Evolutionary conservation across 352 stramenopile genomes (phyloP).

Genomic region (Globisporangium middletonii): DNA sequence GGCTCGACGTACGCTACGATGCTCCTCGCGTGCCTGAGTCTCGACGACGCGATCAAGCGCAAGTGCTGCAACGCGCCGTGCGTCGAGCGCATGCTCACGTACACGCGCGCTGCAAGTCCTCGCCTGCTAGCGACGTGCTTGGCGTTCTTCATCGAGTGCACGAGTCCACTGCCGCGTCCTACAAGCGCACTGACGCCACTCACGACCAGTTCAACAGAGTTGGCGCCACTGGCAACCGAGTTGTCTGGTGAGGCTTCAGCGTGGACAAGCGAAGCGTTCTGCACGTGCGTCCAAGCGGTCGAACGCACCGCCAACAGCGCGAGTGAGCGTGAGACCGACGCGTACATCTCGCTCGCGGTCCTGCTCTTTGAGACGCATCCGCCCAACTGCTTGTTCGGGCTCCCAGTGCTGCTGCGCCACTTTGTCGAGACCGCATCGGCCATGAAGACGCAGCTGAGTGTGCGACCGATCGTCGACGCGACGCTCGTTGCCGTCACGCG

Average conservation of each 20-base stretch:
- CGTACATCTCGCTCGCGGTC: slow-evolving; percentile 20
- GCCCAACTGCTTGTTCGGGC: slow-evolving; percentile 31
- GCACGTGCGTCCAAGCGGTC: slow-evolving; percentile 18
- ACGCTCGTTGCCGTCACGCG: slow-evolving; percentile 28
- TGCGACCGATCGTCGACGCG: slow-evolving; percentile 22
- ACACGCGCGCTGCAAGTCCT: slow-evolving; percentile 23
- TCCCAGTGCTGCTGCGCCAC: slow-evolving; percentile 35
- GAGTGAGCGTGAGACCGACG: slow-evolving; percentile 4
- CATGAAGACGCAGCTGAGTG: slow-evolving; percentile 32
- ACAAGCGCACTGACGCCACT: neutral
- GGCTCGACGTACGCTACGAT: slow-evolving; percentile 37
- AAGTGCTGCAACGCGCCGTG: slow-evolving; percentile 20
- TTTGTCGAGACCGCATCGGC: slow-evolving; percentile 23
- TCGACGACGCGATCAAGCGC: slow-evolving; percentile 15
- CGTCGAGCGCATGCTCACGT: slow-evolving; percentile 25
- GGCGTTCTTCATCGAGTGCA: slow-evolving; percentile 33
- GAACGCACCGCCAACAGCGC: slow-evolving; percentile 2
- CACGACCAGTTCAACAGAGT: neutral
- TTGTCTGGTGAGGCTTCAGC: neutral
- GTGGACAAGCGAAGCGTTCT: slow-evolving; percentile 19
- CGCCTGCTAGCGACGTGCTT: slow-evolving; percentile 26
- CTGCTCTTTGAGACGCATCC: slow-evolving; percentile 38
- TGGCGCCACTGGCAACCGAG: neutral
- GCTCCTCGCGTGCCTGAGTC: slow-evolving; percentile 26
- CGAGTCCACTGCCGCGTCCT: neutral